phyloP scores from a whole-genome alignment of 2,329 filamentous ascomycete genomes.

The Aureobasidium namibiae region DNA sequence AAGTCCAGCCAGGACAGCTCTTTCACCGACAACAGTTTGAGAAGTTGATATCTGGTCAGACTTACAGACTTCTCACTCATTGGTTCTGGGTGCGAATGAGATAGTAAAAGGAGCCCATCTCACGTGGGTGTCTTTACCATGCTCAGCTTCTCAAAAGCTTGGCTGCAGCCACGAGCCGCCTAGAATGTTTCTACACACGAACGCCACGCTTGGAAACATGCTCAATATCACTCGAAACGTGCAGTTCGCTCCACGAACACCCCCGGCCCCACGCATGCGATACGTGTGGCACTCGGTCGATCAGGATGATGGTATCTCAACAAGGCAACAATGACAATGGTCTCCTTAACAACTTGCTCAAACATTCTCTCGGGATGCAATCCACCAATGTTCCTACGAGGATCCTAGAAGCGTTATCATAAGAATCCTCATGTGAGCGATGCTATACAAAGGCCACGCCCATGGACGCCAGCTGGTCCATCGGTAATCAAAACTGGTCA shows the following conservation, averaged over 20 bases:
- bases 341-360: background rate
- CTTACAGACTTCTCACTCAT: too few relatives aligned
- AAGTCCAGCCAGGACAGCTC: background rate
- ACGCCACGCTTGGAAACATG: background rate
- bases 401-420: background rate
- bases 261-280: background rate
- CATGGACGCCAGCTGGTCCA: background rate
- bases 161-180: background rate
- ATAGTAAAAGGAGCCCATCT: too few relatives aligned
- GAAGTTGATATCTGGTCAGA: too few relatives aligned
- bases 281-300: background rate
- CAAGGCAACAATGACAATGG: background rate
- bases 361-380: background rate
- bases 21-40: too few relatives aligned
- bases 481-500: background rate
- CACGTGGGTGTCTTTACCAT: background rate
- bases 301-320: background rate
- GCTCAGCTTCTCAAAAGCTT: background rate
- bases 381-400: background rate
- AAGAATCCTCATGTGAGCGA: background rate
- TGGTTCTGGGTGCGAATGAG: background rate
- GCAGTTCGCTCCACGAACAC: background rate
- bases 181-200: background rate
- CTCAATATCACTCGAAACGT: slow-evolving; percentile 1
- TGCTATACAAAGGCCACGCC: background rate